These are phyloP conservation scores for Daldinia concentrica DNA, from an alignment of 495 filamentous ascomycete genomes.

Conservation along the genomic window DNA sequence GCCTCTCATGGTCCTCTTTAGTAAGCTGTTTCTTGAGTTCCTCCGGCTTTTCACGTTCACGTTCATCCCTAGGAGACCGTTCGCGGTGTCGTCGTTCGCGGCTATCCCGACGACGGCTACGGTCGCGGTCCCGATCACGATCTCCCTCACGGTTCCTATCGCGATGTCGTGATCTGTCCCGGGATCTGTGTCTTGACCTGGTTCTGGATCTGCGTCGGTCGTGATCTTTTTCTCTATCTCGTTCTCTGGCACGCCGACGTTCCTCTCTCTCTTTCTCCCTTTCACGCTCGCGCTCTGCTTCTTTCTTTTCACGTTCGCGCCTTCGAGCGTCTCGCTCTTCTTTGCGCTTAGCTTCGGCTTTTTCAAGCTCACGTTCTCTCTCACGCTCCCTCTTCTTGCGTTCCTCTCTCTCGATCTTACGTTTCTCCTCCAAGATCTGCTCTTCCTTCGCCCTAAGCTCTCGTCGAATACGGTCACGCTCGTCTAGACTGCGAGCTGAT, in stretches of 20 bases:
- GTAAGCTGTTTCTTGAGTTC: conserved; percentile 58
- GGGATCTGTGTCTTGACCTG: conserved; percentile 48
- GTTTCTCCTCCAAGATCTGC: conserved; percentile 73
- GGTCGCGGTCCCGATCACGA: conserved; percentile 44
- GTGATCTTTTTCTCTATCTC: conserved; percentile 48
- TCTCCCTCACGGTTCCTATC: conserved; percentile 46
- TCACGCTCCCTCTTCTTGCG: conserved; percentile 65
- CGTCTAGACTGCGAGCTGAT: conserved; percentile 70
- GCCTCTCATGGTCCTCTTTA: conserved; percentile 63
- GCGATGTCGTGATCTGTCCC: conserved; percentile 42
- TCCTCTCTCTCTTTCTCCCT: conserved; percentile 64
- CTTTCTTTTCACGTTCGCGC: conserved; percentile 64
- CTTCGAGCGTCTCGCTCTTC: conserved; percentile 64
- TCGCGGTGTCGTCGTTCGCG: conserved; percentile 46
- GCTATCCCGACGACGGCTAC: conserved; percentile 43
- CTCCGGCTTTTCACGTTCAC: conserved; percentile 42
- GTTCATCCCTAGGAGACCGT: conserved; percentile 46
- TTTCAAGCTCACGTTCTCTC: conserved; percentile 66
- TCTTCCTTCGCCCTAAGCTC: conserved; percentile 70
- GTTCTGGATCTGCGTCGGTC: conserved; percentile 46
- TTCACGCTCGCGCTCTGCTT: conserved; percentile 65
- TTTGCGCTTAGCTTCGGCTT: conserved; percentile 68
- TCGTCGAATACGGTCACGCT: conserved; percentile 70
- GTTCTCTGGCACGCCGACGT: conserved; percentile 53
- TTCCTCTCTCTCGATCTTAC: conserved; percentile 69